Evolutionary conservation across 164 flowering plant genomes (phyloP).

Genomic region (Chimonanthus salicifolius): DNA sequence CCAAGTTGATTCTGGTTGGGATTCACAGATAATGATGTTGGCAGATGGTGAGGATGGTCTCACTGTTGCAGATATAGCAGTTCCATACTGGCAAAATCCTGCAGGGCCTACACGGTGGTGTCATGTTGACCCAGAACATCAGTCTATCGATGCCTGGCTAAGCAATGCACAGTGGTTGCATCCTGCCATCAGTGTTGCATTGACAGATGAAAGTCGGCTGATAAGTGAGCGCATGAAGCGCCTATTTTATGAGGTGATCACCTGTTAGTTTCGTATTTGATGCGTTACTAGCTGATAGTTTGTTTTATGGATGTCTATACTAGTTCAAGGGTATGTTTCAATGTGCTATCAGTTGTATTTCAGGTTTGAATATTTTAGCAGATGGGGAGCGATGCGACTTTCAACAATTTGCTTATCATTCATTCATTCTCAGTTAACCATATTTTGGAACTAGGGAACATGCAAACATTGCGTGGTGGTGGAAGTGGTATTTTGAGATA

Average conservation of each 20-base stretch:
- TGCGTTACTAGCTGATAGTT: no score
- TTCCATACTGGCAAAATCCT: slow-evolving; percentile 88
- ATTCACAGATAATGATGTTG: slow-evolving; percentile 37
- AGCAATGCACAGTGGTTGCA: slow-evolving; percentile 81
- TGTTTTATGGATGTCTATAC: no score
- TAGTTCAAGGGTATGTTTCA: no score
- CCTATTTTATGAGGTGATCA: slow-evolving; percentile 78
- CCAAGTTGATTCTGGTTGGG: slow-evolving; percentile 59
- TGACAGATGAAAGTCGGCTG: slow-evolving; percentile 82
- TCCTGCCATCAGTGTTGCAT: slow-evolving; percentile 85
- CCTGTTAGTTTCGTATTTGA: slow-evolving; percentile 4
- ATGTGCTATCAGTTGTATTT: no score
- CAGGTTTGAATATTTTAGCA: no score
- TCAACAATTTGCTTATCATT: background rate
- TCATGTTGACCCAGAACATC: slow-evolving; percentile 71
- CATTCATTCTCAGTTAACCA: no score
- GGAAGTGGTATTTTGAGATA: no score
- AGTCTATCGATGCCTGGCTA: slow-evolving; percentile 57
- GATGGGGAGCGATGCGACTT: no score
- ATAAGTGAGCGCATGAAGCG: slow-evolving; percentile 92
- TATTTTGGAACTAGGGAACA: no score
- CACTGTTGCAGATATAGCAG: slow-evolving; percentile 83
- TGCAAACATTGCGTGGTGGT: no score
- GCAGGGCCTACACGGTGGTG: slow-evolving; percentile 99
- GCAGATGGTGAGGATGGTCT: slow-evolving; percentile 52